A percentile compares a stretch with the other conserved stretches of the same genome.
Conservation (phyloP, 2,329 filamentous ascomycete species). For the Exutisphaerella laricina region DNA sequence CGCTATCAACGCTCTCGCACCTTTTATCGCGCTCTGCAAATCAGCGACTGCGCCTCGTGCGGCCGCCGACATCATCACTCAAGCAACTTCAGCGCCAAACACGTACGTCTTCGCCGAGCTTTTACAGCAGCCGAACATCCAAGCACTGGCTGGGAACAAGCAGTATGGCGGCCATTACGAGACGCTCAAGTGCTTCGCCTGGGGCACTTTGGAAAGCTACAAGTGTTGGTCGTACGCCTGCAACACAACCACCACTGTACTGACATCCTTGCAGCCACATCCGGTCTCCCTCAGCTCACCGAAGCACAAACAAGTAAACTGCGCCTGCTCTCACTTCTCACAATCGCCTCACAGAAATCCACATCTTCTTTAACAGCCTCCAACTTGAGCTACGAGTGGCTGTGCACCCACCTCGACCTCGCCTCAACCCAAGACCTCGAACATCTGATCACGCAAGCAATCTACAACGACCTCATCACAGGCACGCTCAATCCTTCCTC, state of each 20-base stretch:
- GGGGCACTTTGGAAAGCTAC: constrained; percentile 83
- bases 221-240: constrained; percentile 41
- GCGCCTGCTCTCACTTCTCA: constrained; percentile 81
- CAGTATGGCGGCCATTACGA: constrained; percentile 61
- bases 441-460: constrained; percentile 75
- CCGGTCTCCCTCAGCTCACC: constrained; percentile 63
- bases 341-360: constrained; percentile 59
- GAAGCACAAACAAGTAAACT: constrained; percentile 75
- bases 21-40: constrained; percentile 85
- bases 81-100: constrained; percentile 82
- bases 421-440: constrained; percentile 66
- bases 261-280: constrained; percentile 38
- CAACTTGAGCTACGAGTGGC: constrained; percentile 64
- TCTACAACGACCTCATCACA: constrained; percentile 77
- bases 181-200: constrained; percentile 82
- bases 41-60: constrained; percentile 78
- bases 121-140: constrained; percentile 73
- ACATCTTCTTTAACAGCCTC: constrained; percentile 38
- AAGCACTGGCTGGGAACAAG: constrained; percentile 58
- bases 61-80: constrained; percentile 76
- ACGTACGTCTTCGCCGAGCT: constrained; percentile 94
- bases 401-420: constrained; percentile 64
- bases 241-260: constrained; percentile 6
- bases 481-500: constrained; percentile 78
- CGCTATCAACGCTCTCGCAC: constrained; percentile 60